Percentiles rank a stretch among this genome's conserved stretches.
phyloP scores from a whole-genome alignment of 1,284 basidiomycete genomes.

The Pseudozyma sp. region DNA sequence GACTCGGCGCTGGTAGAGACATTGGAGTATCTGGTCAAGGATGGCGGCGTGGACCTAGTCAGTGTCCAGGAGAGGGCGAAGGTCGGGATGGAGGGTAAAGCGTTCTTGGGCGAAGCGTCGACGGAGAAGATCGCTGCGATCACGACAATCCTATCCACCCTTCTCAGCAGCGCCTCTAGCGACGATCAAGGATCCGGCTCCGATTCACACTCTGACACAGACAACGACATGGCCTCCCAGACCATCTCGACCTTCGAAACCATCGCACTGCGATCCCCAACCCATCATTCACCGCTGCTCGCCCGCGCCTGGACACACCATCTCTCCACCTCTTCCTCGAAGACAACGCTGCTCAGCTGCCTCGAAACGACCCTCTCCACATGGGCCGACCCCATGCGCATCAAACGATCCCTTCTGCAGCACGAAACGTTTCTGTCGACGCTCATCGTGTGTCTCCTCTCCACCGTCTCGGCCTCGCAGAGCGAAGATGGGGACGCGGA shows the following conservation, averaged over 20 bases:
- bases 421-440: conserved; percentile 75
- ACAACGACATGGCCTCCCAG: neutral
- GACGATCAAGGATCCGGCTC: neutral
- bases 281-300: conserved; percentile 16
- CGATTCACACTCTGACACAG: conserved; percentile 5
- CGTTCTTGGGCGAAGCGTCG: conserved; percentile 9
- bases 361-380: conserved; percentile 7
- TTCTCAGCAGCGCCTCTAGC: neutral
- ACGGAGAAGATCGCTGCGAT: conserved; percentile 17
- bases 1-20: conserved; percentile 19
- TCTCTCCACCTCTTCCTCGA: conserved; percentile 5
- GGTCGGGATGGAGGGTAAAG: conserved; percentile 18
- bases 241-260: neutral
- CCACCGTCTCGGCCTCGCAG: conserved; percentile 60
- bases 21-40: conserved; percentile 5
- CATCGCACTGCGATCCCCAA: conserved; percentile 4
- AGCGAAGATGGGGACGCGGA: neutral
- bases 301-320: conserved; percentile 20
- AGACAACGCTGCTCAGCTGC: conserved; percentile 1
- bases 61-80: conserved; percentile 13
- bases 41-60: conserved; percentile 1
- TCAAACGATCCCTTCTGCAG: conserved; percentile 11
- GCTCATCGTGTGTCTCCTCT: conserved; percentile 75
- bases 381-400: conserved; percentile 18
- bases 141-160: neutral